phyloP scores from a whole-genome alignment of 495 filamentous ascomycete genomes.

The Pseudoneurospora amorphoporcata region DNA sequence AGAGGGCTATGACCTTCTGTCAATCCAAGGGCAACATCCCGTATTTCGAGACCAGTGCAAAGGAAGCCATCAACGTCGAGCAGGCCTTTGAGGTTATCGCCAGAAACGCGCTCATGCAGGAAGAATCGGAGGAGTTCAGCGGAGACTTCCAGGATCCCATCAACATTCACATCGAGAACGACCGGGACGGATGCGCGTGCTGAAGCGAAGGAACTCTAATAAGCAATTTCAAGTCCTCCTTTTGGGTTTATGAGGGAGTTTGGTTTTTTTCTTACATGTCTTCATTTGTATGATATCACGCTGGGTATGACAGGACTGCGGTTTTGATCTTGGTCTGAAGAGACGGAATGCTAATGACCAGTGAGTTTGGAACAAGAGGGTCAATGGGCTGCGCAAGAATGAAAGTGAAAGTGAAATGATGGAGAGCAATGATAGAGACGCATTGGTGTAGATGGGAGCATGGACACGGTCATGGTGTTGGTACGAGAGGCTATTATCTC shows the following conservation, averaged over 20 bases:
- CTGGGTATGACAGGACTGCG: conserved; percentile 13
- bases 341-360: conserved; percentile 2
- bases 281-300: conserved; percentile 24
- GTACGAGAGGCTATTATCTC: background rate
- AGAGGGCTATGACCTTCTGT: conserved; percentile 94
- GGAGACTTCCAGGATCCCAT: conserved; percentile 96
- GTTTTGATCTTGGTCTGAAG: conserved; percentile 6
- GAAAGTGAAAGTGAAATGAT: background rate
- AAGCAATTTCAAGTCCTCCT: background rate
- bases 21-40: conserved; percentile 94
- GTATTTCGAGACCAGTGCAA: conserved; percentile 98
- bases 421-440: conserved; percentile 4
- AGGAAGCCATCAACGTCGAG: conserved; percentile 97
- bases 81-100: conserved; percentile 99
- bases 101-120: conserved; percentile 86
- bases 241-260: conserved; percentile 1
- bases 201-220: conserved; percentile 23
- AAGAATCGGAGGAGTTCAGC: conserved; percentile 86
- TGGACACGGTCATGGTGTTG: conserved; percentile 2
- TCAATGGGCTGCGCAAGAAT: background rate
- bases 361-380: background rate
- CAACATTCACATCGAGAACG: conserved; percentile 89
- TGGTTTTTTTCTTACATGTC: background rate
- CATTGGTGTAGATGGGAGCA: conserved; percentile 8
- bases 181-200: conserved; percentile 86